phyloP scores from a whole-genome alignment of 768 basidiomycete species.

The Lentinula sp. region DNA sequence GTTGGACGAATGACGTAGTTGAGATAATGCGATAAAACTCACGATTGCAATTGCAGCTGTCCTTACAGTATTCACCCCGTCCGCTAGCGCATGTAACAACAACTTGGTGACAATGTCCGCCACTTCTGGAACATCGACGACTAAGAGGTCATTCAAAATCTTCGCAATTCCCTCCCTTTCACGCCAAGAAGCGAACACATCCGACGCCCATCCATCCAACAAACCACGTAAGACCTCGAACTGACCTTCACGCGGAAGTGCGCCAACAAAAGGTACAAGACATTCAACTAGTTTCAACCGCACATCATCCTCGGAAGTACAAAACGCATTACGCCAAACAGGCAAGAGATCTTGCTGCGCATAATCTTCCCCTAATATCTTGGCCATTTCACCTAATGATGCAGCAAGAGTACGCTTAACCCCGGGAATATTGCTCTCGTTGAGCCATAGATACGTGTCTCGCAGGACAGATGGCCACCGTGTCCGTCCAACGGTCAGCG shows the following conservation, averaged over 20 bases:
- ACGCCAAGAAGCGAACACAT: slow-evolving; percentile 65
- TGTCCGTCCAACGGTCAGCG: slow-evolving; percentile 67
- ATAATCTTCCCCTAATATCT: slow-evolving; percentile 70
- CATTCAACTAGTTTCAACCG: slow-evolving; percentile 67
- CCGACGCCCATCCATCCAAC: slow-evolving; percentile 50
- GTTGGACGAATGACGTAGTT: slow-evolving; percentile 7
- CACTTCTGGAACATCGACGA: slow-evolving; percentile 31
- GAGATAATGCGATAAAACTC: slow-evolving; percentile 24
- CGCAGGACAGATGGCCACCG: slow-evolving; percentile 70
- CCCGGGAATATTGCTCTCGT: slow-evolving; percentile 50
- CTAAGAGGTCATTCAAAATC: slow-evolving; percentile 44
- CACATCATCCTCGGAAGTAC: slow-evolving; percentile 60
- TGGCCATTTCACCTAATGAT: slow-evolving; percentile 83
- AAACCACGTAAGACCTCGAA: slow-evolving; percentile 38
- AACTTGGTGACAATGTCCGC: slow-evolving; percentile 37
- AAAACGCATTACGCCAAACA: slow-evolving; percentile 61
- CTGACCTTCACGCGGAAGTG: slow-evolving; percentile 45
- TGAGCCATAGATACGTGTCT: slow-evolving; percentile 58
- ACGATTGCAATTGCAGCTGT: slow-evolving; percentile 66
- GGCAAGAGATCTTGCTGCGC: slow-evolving; percentile 62
- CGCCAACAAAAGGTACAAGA: slow-evolving; percentile 47
- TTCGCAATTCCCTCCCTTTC: slow-evolving; percentile 68
- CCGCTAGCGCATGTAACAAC: slow-evolving; percentile 58
- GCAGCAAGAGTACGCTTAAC: slow-evolving; percentile 82
- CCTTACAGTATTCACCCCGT: slow-evolving; percentile 79